Evolutionary conservation across 2,329 filamentous ascomycete genomes (phyloP), one percentile per base, ranked within the genome.

Genomic region (Aspergillus spinulosporus): DNA sequence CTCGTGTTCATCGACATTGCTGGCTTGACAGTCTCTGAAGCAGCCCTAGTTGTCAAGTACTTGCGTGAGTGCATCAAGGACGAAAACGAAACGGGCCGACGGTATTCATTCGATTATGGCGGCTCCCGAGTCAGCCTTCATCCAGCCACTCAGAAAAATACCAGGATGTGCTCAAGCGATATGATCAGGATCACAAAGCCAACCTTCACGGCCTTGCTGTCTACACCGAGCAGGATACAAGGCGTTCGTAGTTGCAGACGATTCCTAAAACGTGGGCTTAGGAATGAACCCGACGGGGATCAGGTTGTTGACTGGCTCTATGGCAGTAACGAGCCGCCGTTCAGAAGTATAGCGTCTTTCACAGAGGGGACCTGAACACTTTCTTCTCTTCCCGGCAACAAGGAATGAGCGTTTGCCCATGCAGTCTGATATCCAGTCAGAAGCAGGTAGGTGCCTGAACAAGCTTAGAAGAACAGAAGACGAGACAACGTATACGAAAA

Each of bases 151-250:
- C 14, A 12, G 31, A 8, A 8, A 15, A 47, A 26, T 11, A 31
- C 14, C 39, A 31, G 31, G 39, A 50, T 28, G 15, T 37, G 4
- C 7, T 49, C 15, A 40, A 31, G 12, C 36, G 28, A 12, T 39
- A 53, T 21, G 37, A 37, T 34, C 36, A 39, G 12, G 50, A 53
- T 31, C 46, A 43, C 32, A 47, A 39, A 32, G 42, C 50, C 4
- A 53, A 53, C 12, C 36, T 53, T 32, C 47, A 46, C 26, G 32
- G 31, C 3, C 7, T 53, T 31, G 50, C 42, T 12, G 32, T 53
- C 3, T 28, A 28, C 39, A 39, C n/a, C 28, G 49, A 5, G 28
- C 39, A 2, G 29, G 39, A 21, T 43, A 34, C 21, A 52, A 42
- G 26, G 6, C 21, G 3, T 26, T 52, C 29, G 15, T 45, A 14